These are phyloP conservation scores for Cladorrhinum sp. DNA, from an alignment of 2,329 filamentous ascomycete genomes.

Conservation along the genomic window DNA sequence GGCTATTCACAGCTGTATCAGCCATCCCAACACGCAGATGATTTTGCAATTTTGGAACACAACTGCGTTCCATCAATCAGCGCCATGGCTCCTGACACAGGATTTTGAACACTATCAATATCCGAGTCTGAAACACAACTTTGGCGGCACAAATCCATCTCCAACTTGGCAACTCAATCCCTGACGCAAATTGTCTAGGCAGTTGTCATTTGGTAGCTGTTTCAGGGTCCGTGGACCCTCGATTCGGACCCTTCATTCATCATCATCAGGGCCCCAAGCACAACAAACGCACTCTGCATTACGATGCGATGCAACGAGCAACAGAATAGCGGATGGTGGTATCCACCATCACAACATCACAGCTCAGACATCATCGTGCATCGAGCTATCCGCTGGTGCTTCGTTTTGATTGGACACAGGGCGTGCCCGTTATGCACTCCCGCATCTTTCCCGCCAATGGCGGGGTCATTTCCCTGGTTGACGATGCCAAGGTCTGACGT, in stretches of 20 bases:
- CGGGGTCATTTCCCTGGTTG: constrained; percentile 6
- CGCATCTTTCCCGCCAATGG: constrained; percentile 18
- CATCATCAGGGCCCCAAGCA: neutral
- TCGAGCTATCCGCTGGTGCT: constrained; percentile 3
- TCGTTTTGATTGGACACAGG: constrained; percentile 12
- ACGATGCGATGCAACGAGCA: neutral
- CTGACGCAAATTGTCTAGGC: neutral
- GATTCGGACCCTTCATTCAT: neutral
- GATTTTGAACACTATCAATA: neutral
- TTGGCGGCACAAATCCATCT: neutral
- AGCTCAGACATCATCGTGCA: constrained; percentile 18
- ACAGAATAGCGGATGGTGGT: neutral
- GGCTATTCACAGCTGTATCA: neutral
- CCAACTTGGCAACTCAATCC: neutral
- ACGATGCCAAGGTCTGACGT: constrained; percentile 27
- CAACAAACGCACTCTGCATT: neutral
- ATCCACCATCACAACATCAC: neutral
- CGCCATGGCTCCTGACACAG: neutral
- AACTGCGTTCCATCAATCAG: neutral
- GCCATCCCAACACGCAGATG: neutral
- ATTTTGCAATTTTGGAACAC: neutral
- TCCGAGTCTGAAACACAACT: neutral
- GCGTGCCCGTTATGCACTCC: neutral
- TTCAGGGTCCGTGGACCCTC: neutral
- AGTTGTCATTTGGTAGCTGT: neutral